Percentiles rank a stretch among this genome's conserved stretches.
Evolutionary conservation across 2,329 filamentous ascomycete genomes (phyloP).

Genomic region (Tolypocladium ophioglossoides): DNA sequence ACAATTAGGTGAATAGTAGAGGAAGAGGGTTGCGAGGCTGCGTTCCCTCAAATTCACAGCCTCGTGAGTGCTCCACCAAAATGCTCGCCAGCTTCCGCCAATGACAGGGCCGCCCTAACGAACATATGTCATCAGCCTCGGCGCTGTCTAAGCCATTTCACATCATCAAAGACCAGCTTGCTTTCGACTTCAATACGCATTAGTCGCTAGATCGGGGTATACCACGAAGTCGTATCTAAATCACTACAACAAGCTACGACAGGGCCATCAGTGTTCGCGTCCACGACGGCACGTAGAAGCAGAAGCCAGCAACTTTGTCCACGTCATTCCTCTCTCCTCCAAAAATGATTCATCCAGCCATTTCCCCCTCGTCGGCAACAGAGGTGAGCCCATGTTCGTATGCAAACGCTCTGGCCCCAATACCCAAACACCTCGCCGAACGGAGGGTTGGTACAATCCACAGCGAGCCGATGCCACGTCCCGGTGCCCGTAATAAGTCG

Average conservation of each 20-base stretch:
- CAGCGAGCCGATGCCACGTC: background rate
- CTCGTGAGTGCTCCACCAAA: slow-evolving; percentile 4
- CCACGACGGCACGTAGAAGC: slow-evolving; percentile 11
- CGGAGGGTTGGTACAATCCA: background rate
- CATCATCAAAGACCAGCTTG: background rate
- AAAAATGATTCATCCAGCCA: background rate
- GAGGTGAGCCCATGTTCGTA: slow-evolving; percentile 5
- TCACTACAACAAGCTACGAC: slow-evolving; percentile 16
- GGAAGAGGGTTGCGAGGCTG: slow-evolving; percentile 2
- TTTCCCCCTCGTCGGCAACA: background rate
- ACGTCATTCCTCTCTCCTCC: background rate
- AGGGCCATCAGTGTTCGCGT: slow-evolving; percentile 4
- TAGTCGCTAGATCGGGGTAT: slow-evolving; percentile 26
- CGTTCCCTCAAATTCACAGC: slow-evolving; percentile 4
- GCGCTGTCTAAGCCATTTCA: background rate
- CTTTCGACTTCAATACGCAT: slow-evolving; percentile 16
- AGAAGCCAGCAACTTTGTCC: slow-evolving; percentile 10
- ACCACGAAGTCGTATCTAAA: slow-evolving; percentile 24
- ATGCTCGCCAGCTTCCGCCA: background rate
- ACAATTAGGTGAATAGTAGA: background rate
- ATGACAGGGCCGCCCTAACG: background rate
- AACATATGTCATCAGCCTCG: background rate
- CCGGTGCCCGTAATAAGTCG: background rate
- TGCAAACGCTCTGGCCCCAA: slow-evolving; percentile 11
- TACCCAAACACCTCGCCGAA: slow-evolving; percentile 9